These are phyloP conservation scores for Escallonia herrerae DNA, from an alignment of 129 eudicot species.

Conservation along the genomic window DNA sequence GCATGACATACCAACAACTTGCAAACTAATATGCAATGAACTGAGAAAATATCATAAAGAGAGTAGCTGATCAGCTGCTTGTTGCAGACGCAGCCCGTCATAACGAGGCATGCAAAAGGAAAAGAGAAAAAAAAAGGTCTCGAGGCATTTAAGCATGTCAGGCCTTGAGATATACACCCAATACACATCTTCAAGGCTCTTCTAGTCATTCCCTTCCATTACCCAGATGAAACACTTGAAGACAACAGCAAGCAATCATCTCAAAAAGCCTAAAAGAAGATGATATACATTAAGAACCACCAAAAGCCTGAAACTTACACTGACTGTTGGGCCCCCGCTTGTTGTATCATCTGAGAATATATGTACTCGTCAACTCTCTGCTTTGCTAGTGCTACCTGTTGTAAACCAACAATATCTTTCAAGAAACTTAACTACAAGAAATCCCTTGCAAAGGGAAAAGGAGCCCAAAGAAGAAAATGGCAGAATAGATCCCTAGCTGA, in stretches of 20 bases:
- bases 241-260: background rate
- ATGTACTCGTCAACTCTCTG: slow-evolving; percentile 95
- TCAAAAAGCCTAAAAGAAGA: background rate
- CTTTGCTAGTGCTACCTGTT: slow-evolving; percentile 84
- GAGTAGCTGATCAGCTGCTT: no score
- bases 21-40: no score
- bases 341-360: slow-evolving; percentile 70
- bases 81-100: no score
- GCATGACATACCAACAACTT: no score
- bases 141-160: background rate
- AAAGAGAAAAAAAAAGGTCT: background rate
- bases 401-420: slow-evolving; percentile 1
- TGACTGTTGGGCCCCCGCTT: slow-evolving; percentile 56
- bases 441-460: background rate
- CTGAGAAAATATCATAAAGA: no score
- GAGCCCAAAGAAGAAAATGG: no score
- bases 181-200: background rate
- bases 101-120: no score
- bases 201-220: background rate
- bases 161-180: background rate
- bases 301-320: slow-evolving; percentile 26
- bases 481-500: no score
- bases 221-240: background rate
- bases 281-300: slow-evolving; percentile 4
- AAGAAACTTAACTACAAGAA: background rate